A percentile compares a stretch with the other conserved stretches of the same genome.
phyloP scores from a whole-genome alignment of 1,284 basidiomycete genomes.

The Cryptococcus depauperatus region DNA sequence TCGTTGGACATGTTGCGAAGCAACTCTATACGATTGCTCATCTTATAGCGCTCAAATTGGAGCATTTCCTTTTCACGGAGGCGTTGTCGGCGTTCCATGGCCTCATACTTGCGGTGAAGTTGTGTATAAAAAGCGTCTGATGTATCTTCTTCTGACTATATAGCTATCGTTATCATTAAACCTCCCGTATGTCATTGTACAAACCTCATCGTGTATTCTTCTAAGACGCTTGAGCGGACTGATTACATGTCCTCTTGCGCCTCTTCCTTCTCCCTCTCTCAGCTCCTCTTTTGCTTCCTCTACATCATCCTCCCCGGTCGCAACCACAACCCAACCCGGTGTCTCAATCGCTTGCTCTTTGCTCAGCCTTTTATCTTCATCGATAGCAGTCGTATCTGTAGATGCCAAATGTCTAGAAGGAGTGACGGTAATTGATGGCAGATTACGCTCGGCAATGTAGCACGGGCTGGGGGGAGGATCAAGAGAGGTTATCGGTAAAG shows the following conservation, averaged over 20 bases:
- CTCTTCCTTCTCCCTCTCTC: not conserved
- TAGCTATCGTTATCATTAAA: not conserved
- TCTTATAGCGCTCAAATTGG: conserved; percentile 80
- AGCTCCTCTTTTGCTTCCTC: conserved; percentile 39
- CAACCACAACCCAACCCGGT: conserved; percentile 32
- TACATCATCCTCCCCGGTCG: conserved; percentile 34
- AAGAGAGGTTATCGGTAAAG: conserved; percentile 37
- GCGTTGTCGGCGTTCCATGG: conserved; percentile 73
- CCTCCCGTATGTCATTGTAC: not conserved
- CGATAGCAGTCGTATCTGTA: not conserved
- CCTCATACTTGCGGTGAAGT: conserved; percentile 76
- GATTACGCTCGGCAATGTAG: conserved; percentile 2
- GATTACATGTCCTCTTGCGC: not conserved
- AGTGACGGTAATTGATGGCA: conserved; percentile 15
- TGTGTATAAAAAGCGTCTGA: conserved; percentile 77
- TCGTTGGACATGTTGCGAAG: conserved; percentile 49
- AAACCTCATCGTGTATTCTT: conserved; percentile 17
- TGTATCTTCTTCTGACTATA: conserved; percentile 58
- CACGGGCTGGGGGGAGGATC: conserved; percentile 13
- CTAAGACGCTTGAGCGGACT: conserved; percentile 29
- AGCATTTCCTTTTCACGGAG: conserved; percentile 83
- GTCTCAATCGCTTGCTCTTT: conserved; percentile 31
- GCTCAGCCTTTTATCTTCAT: not conserved
- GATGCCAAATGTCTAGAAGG: conserved; percentile 10
- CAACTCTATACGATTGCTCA: conserved; percentile 78